phyloP scores from a whole-genome alignment of 73 alveolate species.

The Paramecium caudatum region DNA sequence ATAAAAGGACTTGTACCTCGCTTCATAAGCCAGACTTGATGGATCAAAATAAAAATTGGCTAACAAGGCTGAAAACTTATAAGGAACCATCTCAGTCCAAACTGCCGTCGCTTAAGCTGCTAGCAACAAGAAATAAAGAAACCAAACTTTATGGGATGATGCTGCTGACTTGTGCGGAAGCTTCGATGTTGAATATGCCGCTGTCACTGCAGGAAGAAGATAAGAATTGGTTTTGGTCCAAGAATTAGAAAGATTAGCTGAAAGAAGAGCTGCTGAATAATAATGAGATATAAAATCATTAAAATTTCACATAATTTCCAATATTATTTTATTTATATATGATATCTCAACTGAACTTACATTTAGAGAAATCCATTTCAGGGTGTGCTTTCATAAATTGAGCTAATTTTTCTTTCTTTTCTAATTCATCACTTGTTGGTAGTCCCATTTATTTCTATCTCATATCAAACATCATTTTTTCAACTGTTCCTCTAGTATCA shows the following conservation, averaged over 20 bases:
- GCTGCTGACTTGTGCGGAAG: conserved; percentile 60
- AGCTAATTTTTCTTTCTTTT: conserved; percentile 90
- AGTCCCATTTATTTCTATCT: conserved; percentile 94
- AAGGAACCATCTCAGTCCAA: conserved; percentile 59
- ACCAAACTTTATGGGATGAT: conserved; percentile 64
- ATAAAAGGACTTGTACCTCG: conserved; percentile 41
- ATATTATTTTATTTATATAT: not conserved
- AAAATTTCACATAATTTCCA: too few species aligned
- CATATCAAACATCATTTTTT: conserved; percentile 98
- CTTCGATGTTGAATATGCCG: conserved; percentile 63
- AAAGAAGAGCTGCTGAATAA: conserved; percentile 72
- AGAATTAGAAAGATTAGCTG: conserved; percentile 70
- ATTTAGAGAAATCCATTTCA: conserved; percentile 99
- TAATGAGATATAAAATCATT: conserved; percentile 53
- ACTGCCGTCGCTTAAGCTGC: conserved; percentile 70
- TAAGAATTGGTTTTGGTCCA: conserved; percentile 52
- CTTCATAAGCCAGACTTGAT: conserved; percentile 42
- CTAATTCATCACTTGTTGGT: conserved; percentile 95
- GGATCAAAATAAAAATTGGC: not conserved
- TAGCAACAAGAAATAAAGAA: conserved; percentile 53
- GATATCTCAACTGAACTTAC: conserved; percentile 86
- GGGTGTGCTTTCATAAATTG: conserved; percentile 98
- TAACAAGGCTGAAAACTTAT: conserved; percentile 43
- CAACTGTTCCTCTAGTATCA: conserved; percentile 96
- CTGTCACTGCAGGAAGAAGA: conserved; percentile 59